Evolutionary conservation across 345 rosid species (phyloP).

Genomic region (Lepidium didymum): DNA sequence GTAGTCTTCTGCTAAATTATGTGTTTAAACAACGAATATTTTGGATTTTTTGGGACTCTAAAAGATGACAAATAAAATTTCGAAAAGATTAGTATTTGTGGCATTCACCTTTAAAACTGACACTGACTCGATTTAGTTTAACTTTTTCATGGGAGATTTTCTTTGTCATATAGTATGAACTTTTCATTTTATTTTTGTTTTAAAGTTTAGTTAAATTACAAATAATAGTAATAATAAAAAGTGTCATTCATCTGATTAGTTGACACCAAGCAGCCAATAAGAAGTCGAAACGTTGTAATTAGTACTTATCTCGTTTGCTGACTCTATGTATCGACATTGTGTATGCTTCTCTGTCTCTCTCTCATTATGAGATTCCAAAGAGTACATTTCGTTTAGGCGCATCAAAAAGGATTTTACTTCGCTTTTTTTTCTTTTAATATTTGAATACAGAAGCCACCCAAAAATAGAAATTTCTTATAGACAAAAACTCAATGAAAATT

Average conservation of each 20-base stretch:
- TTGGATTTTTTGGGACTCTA: not conserved
- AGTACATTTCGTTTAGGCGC: not conserved
- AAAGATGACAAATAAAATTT: not conserved
- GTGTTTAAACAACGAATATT: not conserved
- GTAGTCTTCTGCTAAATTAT: not conserved
- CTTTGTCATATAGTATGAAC: not conserved
- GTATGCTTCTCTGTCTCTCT: not conserved
- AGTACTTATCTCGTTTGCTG: not conserved
- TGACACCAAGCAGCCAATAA: not conserved
- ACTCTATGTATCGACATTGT: not conserved
- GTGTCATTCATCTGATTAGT: not conserved
- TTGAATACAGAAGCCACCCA: too few species aligned
- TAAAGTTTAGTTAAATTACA: not conserved
- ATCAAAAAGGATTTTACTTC: not conserved
- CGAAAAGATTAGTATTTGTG: not conserved
- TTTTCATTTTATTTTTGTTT: not conserved
- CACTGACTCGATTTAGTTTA: not conserved
- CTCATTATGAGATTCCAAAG: slow-evolving; percentile 12
- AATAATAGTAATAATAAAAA: not conserved
- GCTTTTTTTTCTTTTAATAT: not conserved
- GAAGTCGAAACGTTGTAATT: not conserved
- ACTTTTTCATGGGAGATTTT: not conserved
- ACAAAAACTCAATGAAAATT: too few species aligned
- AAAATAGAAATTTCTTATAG: too few species aligned
- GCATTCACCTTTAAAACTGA: not conserved